Evolutionary conservation across 106 monocot genomes (phyloP).

Genomic region (Alisma plantagoaquatica): DNA sequence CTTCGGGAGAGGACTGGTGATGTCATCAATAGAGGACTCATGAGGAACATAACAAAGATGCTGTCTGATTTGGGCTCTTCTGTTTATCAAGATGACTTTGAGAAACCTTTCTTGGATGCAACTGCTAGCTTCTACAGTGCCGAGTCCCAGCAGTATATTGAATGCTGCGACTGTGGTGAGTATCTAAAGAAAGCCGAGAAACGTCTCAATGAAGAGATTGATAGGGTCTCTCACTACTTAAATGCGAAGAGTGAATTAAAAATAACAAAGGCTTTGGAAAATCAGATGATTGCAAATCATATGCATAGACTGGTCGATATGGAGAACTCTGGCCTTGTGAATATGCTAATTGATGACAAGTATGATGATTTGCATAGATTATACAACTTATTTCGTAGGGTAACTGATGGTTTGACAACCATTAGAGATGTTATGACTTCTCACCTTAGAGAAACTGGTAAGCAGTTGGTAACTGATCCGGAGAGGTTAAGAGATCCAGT

Average conservation of each 20-base stretch:
- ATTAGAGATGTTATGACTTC: conserved; percentile 82
- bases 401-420: conserved; percentile 65
- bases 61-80: conserved; percentile 72
- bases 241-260: conserved; percentile 54
- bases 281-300: conserved; percentile 88
- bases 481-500: conserved; percentile 87
- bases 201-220: conserved; percentile 89
- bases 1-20: conserved; percentile 72
- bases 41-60: conserved; percentile 89
- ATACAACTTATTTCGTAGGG: conserved; percentile 74
- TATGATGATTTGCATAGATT: conserved; percentile 84
- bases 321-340: conserved; percentile 94
- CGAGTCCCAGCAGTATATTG: conserved; percentile 82
- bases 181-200: conserved; percentile 81
- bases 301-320: conserved; percentile 93
- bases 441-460: conserved; percentile 78
- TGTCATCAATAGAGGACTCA: conserved; percentile 77
- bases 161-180: conserved; percentile 79
- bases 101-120: conserved; percentile 69
- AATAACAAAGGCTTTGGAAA: conserved; percentile 84
- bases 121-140: conserved; percentile 79
- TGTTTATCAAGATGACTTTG: conserved; percentile 87
- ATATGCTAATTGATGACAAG: conserved; percentile 84
- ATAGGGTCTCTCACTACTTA: conserved; percentile 82
- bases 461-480: conserved; percentile 72